Evolutionary conservation across 352 stramenopile genomes (phyloP).

Genomic region (Phytopythium mirpurense): DNA sequence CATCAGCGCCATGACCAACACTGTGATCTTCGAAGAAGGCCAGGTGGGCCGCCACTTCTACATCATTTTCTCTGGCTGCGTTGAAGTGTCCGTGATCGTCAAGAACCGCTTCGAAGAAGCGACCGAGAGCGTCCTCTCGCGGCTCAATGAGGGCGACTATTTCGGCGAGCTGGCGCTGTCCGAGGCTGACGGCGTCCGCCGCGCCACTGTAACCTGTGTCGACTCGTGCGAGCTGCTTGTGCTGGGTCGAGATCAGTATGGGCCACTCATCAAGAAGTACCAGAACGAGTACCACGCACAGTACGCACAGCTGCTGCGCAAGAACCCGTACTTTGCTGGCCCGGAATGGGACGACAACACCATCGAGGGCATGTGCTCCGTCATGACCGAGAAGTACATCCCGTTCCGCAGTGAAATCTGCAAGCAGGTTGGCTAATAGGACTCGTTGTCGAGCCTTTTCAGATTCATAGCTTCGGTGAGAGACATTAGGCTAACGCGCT

Average conservation of each 20-base stretch:
- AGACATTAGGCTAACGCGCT: neutral
- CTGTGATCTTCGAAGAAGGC: constrained; percentile 74
- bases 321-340: constrained; percentile 75
- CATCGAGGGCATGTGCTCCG: constrained; percentile 79
- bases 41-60: constrained; percentile 78
- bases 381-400: constrained; percentile 84
- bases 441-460: constrained; percentile 1
- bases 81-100: constrained; percentile 60
- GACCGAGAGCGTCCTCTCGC: constrained; percentile 59
- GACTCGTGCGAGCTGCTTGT: constrained; percentile 78
- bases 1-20: constrained; percentile 75
- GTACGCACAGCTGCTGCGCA: constrained; percentile 71
- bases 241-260: constrained; percentile 73
- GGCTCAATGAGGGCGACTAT: constrained; percentile 63
- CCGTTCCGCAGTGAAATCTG: constrained; percentile 66
- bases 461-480: neutral
- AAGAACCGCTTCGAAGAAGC: constrained; percentile 75
- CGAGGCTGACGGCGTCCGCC: constrained; percentile 54
- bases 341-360: constrained; percentile 78
- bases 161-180: constrained; percentile 78
- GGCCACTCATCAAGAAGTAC: constrained; percentile 79
- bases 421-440: constrained; percentile 45
- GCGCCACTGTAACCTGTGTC: constrained; percentile 59
- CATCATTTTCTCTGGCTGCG: constrained; percentile 72
- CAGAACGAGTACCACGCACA: constrained; percentile 80